Evolutionary conservation across 805 yeast species (phyloP), one percentile per base, ranked within the genome.

Genomic region (Lachancea meyersii): DNA sequence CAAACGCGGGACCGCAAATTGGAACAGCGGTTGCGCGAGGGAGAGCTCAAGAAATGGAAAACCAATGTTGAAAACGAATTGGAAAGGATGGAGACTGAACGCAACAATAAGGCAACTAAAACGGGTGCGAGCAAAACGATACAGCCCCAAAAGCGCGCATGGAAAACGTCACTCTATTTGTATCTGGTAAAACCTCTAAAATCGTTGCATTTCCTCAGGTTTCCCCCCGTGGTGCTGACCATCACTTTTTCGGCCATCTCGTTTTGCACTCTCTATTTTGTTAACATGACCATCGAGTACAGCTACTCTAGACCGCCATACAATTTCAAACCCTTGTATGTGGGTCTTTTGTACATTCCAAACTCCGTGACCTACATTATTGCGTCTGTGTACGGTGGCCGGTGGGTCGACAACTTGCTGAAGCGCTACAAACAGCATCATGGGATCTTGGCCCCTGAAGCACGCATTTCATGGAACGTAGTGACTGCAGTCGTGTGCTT

Each of bases 311-410:
- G 72, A 17, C 61, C 65, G 0, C 96, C 96, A 3, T 86, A 86
- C 61, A 76, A 78, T 53, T 87, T 82, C 69, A 65, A 69, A 26
- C 63, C 84, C 0, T 62, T 85, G 38, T 70, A 80, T 43, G 73
- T 82, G 38, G 96, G 96, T 26, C 68, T 86, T 21, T 71, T 84
- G 43, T 86, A 85, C 64, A 78, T 86, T 26, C 95, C 96, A 28
- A 86, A 86, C 60, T 85, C 95, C 0, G 75, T 85, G 20, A 76
- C 89, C 0, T 86, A 86, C 55, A 63, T 86, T 28, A 51, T 81
- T 36, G 91, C 94, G 0, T 80, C 91, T 0, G 64, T 87, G n/a
- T 69, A 75, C 47, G 94, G 94, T 28, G 96, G 96, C 3, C 71
- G 71, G 48, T 86, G 91, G 83, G 79, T 79, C 41, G 96, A 86